Conservation (phyloP, 768 basidiomycete genomes). For the Suillus variegatus region DNA sequence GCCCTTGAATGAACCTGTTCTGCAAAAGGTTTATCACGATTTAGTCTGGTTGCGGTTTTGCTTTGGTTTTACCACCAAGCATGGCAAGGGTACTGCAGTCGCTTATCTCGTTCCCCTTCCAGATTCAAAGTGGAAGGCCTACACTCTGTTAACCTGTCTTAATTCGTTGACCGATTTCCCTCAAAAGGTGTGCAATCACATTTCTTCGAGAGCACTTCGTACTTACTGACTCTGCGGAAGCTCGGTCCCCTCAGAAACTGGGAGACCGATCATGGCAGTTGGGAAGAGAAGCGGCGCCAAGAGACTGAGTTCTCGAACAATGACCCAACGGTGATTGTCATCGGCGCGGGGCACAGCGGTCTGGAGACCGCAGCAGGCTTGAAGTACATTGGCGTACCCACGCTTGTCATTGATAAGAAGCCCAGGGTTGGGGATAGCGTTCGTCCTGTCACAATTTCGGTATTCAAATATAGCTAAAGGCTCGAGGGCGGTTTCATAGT, state of each 20-base stretch:
- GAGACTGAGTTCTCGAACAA: constrained; percentile 48
- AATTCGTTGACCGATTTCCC: constrained; percentile 58
- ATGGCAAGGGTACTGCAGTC: constrained; percentile 54
- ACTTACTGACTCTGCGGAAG: constrained; percentile 12
- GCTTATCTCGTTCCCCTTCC: constrained; percentile 52
- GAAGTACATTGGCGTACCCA: constrained; percentile 55
- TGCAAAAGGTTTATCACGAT: constrained; percentile 52
- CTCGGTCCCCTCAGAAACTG: constrained; percentile 44
- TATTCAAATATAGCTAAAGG: background rate
- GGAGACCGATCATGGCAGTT: constrained; percentile 52
- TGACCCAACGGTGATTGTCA: constrained; percentile 59
- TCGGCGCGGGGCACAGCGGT: constrained; percentile 71
- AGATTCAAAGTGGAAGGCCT: constrained; percentile 55
- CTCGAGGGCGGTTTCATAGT: constrained; percentile 27
- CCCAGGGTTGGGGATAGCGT: constrained; percentile 50
- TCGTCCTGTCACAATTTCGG: constrained; percentile 3
- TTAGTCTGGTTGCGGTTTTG: constrained; percentile 56
- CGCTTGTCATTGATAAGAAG: constrained; percentile 60
- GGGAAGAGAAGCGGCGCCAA: constrained; percentile 47
- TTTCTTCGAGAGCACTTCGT: background rate
- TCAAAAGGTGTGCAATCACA: constrained; percentile 36
- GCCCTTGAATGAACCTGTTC: constrained; percentile 25
- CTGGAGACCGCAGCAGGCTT: constrained; percentile 65
- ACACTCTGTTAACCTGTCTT: constrained; percentile 59
- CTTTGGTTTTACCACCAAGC: constrained; percentile 54